Percentiles rank a stretch among this genome's conserved stretches.
phyloP scores from a whole-genome alignment of 352 stramenopile species.

The Phytophthora citrophthora region DNA sequence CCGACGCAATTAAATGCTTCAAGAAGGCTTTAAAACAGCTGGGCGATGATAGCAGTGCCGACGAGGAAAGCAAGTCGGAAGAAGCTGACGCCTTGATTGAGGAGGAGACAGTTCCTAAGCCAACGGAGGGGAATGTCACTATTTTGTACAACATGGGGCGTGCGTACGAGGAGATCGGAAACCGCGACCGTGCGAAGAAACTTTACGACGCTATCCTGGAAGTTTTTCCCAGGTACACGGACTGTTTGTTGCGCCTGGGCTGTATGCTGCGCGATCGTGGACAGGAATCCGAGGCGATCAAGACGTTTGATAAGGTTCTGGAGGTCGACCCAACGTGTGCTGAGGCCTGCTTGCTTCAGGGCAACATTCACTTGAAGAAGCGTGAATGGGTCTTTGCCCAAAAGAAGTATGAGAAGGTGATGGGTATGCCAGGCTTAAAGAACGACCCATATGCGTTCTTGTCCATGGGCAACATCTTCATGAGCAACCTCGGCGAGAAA shows the following conservation, averaged over 20 bases:
- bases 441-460: conserved; percentile 97
- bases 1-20: conserved; percentile 93
- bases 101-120: conserved; percentile 47
- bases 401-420: conserved; percentile 94
- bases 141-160: conserved; percentile 97
- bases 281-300: conserved; percentile 87
- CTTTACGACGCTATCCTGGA: conserved; percentile 95
- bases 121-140: conserved; percentile 87
- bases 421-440: conserved; percentile 95
- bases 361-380: conserved; percentile 95
- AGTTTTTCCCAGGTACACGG: conserved; percentile 94
- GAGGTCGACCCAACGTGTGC: conserved; percentile 91
- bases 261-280: conserved; percentile 95
- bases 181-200: conserved; percentile 89
- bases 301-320: conserved; percentile 94
- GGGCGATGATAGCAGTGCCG: conserved; percentile 36
- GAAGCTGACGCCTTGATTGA: conserved; percentile 48
- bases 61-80: conserved; percentile 48
- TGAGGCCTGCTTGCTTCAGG: conserved; percentile 94
- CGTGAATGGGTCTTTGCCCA: conserved; percentile 95
- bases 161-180: conserved; percentile 93
- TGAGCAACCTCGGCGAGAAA: conserved; percentile 96
- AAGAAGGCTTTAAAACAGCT: conserved; percentile 74
- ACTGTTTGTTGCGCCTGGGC: conserved; percentile 93
- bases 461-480: conserved; percentile 98